Evolutionary conservation across 768 basidiomycete genomes (phyloP).

Genomic region (Lactarius pseudohatsudake): DNA sequence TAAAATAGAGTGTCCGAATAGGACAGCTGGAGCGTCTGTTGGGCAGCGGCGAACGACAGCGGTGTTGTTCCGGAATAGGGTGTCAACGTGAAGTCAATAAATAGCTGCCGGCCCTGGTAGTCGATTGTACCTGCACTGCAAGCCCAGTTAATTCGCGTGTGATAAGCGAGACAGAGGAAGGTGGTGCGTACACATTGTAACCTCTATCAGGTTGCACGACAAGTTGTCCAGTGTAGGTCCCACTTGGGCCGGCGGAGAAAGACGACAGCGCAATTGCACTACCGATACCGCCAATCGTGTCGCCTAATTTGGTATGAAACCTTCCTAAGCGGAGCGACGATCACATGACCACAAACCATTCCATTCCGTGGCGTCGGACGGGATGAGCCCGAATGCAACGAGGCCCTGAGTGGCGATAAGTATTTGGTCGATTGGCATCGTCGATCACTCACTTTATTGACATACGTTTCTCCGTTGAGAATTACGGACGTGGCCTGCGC

Average conservation of each 20-base stretch:
- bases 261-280: slow-evolving; percentile 61
- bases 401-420: slow-evolving; percentile 42
- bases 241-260: slow-evolving; percentile 40
- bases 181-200: slow-evolving; percentile 50
- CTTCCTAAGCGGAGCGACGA: background rate
- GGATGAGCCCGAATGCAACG: slow-evolving; percentile 62
- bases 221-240: slow-evolving; percentile 49
- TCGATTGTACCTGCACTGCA: slow-evolving; percentile 53
- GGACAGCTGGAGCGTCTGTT: slow-evolving; percentile 49
- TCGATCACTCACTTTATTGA: slow-evolving; percentile 41
- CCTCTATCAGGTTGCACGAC: slow-evolving; percentile 62
- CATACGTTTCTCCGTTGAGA: slow-evolving; percentile 42
- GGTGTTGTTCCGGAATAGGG: slow-evolving; percentile 52
- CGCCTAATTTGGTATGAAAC: slow-evolving; percentile 32
- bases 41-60: slow-evolving; percentile 50
- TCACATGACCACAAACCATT: slow-evolving; percentile 35
- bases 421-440: too few relatives aligned
- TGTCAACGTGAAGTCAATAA: slow-evolving; percentile 54
- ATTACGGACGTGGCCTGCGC: slow-evolving; percentile 33
- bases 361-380: slow-evolving; percentile 54
- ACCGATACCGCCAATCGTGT: slow-evolving; percentile 63
- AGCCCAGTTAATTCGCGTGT: slow-evolving; percentile 7
- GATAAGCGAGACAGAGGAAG: background rate
- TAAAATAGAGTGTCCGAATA: slow-evolving; percentile 53
- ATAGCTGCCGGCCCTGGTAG: slow-evolving; percentile 64